phyloP scores from a whole-genome alignment of 495 filamentous ascomycete genomes.

The Penicillium ochrochloron region DNA sequence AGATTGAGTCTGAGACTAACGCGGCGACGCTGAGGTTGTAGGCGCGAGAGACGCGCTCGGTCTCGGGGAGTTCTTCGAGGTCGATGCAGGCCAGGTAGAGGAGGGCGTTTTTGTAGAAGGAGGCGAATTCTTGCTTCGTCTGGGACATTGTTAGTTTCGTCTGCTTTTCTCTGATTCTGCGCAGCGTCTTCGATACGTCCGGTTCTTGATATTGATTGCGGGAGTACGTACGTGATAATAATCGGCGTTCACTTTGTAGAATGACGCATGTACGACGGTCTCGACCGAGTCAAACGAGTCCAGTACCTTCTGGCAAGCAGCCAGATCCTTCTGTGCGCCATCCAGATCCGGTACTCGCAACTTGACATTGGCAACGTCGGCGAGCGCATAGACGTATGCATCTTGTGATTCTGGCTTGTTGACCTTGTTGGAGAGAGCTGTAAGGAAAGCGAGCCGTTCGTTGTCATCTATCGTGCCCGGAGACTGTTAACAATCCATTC shows the following conservation, averaged over 20 bases:
- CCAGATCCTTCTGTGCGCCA: slow-evolving; percentile 81
- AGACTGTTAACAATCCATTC: slow-evolving; percentile 10
- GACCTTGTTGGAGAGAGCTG: slow-evolving; percentile 81
- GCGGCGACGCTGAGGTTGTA: slow-evolving; percentile 94
- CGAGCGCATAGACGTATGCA: slow-evolving; percentile 91
- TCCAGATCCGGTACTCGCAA: slow-evolving; percentile 75
- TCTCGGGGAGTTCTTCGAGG: slow-evolving; percentile 67
- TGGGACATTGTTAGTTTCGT: slow-evolving; percentile 31
- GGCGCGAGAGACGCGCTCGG: slow-evolving; percentile 78
- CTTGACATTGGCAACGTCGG: slow-evolving; percentile 88
- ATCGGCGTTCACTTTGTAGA: slow-evolving; percentile 93
- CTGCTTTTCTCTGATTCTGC: not conserved
- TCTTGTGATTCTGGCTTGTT: slow-evolving; percentile 93
- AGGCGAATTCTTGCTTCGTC: slow-evolving; percentile 86
- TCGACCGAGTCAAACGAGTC: slow-evolving; percentile 95
- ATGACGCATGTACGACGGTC: slow-evolving; percentile 92
- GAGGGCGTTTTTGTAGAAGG: slow-evolving; percentile 95
- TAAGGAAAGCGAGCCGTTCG: slow-evolving; percentile 87
- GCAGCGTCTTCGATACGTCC: not conserved
- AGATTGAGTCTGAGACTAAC: slow-evolving; percentile 90
- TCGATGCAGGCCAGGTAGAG: slow-evolving; percentile 98
- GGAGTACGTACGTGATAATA: slow-evolving; percentile 74
- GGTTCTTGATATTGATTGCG: slow-evolving; percentile 3
- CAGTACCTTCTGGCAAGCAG: slow-evolving; percentile 82
- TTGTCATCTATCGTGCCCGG: slow-evolving; percentile 66